These are phyloP conservation scores for Epichloe scottii DNA, from an alignment of 2,329 filamentous ascomycete species.

Conservation along the genomic window DNA sequence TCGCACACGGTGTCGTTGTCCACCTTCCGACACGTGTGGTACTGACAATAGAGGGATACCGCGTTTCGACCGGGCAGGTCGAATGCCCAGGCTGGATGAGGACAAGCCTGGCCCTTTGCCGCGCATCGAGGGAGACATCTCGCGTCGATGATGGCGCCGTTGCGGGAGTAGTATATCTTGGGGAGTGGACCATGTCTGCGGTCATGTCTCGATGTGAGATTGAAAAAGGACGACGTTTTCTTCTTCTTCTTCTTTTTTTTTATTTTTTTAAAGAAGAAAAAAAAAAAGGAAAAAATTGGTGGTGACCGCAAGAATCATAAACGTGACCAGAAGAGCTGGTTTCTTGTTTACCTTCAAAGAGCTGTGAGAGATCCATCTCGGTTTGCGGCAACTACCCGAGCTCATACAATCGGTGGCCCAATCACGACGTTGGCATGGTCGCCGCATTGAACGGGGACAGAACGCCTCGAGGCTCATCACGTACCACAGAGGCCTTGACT, in stretches of 20 bases:
- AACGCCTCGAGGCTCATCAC: background rate
- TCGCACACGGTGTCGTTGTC: background rate
- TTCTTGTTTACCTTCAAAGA: too few relatives aligned
- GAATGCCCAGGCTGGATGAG: background rate
- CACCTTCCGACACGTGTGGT: constrained; percentile 3
- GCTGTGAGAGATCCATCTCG: too few relatives aligned
- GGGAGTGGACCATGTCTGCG: too few relatives aligned
- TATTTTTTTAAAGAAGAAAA: too few relatives aligned
- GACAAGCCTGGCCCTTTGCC: background rate
- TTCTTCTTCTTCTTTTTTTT: too few relatives aligned
- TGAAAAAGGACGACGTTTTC: too few relatives aligned
- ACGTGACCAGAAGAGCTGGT: too few relatives aligned
- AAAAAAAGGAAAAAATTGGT: too few relatives aligned
- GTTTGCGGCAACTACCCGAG: background rate
- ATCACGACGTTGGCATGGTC: background rate
- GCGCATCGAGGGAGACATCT: background rate
- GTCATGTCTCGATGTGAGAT: too few relatives aligned
- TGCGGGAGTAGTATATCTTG: background rate
- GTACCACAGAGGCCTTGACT: background rate
- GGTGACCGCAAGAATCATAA: too few relatives aligned
- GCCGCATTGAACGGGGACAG: background rate
- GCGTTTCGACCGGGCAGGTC: background rate
- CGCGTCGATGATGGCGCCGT: background rate
- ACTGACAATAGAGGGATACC: constrained; percentile 1
- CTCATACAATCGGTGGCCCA: background rate